These are phyloP conservation scores for Saccharum hybrid DNA, from an alignment of 202 grass and related monocot genomes.

Conservation along the genomic window DNA sequence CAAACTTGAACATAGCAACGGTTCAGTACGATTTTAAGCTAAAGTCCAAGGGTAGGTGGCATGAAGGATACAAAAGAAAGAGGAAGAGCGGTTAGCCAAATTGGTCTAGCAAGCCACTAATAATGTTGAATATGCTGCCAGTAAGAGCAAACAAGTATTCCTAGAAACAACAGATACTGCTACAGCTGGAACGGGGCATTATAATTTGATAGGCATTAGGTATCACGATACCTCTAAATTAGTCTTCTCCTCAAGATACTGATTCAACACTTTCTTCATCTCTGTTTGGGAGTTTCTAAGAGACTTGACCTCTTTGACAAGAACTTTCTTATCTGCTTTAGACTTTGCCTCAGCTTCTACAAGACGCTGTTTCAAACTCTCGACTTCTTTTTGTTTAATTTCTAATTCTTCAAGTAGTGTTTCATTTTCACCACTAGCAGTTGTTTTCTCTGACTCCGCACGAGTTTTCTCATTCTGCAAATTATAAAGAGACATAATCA, in stretches of 20 bases:
- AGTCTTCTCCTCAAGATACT: slow-evolving; percentile 76
- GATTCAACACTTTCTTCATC: slow-evolving; percentile 74
- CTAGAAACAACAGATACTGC: slow-evolving; percentile 27
- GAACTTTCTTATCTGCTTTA: slow-evolving; percentile 93
- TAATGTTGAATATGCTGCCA: slow-evolving; percentile 36
- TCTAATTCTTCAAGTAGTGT: slow-evolving; percentile 69
- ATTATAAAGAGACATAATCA: slow-evolving; percentile 35
- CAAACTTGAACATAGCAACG: not conserved
- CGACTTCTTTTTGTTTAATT: slow-evolving; percentile 70
- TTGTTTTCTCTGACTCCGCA: slow-evolving; percentile 66
- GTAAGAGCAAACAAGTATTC: slow-evolving; percentile 31
- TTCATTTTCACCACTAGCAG: slow-evolving; percentile 69
- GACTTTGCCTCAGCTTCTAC: slow-evolving; percentile 89
- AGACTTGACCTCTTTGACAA: slow-evolving; percentile 92
- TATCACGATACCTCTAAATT: slow-evolving; percentile 76
- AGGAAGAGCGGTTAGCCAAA: slow-evolving; percentile 15
- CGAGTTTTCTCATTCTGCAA: slow-evolving; percentile 77
- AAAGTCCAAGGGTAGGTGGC: not conserved
- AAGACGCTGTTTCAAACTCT: slow-evolving; percentile 63
- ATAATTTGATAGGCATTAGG: slow-evolving; percentile 29
- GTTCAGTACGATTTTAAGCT: not conserved
- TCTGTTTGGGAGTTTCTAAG: slow-evolving; percentile 92
- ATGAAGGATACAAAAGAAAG: not conserved
- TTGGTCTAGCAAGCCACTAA: slow-evolving; percentile 23
- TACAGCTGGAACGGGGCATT: not conserved